Evolutionary conservation across 768 basidiomycete species (phyloP), one percentile per base, ranked within the genome.

Genomic region (Panaeolus papilionaceus): DNA sequence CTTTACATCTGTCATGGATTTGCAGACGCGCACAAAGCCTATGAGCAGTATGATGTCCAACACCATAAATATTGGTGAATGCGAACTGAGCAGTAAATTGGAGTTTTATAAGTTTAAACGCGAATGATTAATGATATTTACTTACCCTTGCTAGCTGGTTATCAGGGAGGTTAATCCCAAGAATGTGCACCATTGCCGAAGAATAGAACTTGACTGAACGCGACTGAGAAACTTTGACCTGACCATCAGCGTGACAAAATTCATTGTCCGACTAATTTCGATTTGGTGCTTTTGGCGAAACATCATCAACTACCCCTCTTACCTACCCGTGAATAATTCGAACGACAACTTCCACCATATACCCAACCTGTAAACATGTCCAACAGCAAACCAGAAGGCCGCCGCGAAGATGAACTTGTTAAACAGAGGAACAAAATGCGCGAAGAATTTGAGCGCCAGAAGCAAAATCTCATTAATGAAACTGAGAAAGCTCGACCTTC

Each of bases 401-500:
- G 92, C 65, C 89, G 94, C 66, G 92, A 95, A 77, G 92, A 94
- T 74, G 91, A 91, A 1, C 89, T 97, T 70, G 85, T 87, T 39
- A 96, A 96, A 77, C 91, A 95, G 79, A 90, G 96, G 67, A 85
- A 79, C 45, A 88, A 90, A 75, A 88, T 89, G 81, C 88, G 90
- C 72, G 92, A 94, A 76, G 92, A 94, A 47, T 95, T 86, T 71
- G 90, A 93, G 72, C 86, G 91, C 20, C 91, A 94, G 76, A 93
- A 93, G 72, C 88, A 91, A 75, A 85, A 85, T 58, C 88, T 95
- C 76, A 89, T 93, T 73, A 88, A 85, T 75, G 96, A 98, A 80
- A 96, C 95, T 2, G 94, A 97, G 82, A 96, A 96, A 78, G 90
- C 93, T 44, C 91, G 95, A 38, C 93, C 95, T 4, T 93, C 94